phyloP scores from a whole-genome alignment of 1,284 basidiomycete genomes.

The Mycena citricolor region DNA sequence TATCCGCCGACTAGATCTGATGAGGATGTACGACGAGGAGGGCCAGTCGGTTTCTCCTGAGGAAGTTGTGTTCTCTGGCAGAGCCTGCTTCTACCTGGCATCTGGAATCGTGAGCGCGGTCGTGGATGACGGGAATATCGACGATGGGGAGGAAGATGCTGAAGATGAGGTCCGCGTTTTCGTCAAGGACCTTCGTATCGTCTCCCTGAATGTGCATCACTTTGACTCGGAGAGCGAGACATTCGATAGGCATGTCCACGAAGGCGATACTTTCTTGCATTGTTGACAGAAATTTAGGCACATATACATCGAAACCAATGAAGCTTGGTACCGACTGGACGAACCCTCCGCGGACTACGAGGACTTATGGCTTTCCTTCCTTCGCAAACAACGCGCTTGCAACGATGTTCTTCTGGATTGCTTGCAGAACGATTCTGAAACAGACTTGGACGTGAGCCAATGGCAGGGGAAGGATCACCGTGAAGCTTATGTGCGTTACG shows the following conservation, averaged over 20 bases:
- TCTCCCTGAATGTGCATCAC: slow-evolving; percentile 8
- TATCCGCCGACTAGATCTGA: too few relatives aligned
- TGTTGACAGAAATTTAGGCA: slow-evolving; percentile 4
- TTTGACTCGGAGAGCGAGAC: background rate
- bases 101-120: slow-evolving; percentile 32
- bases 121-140: background rate
- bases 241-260: slow-evolving; percentile 8
- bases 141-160: background rate
- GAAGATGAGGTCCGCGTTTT: slow-evolving; percentile 39
- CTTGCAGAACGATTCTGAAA: background rate
- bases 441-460: background rate
- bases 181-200: slow-evolving; percentile 43
- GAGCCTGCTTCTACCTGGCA: slow-evolving; percentile 34
- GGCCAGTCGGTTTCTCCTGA: too few relatives aligned
- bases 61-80: too few relatives aligned
- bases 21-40: too few relatives aligned
- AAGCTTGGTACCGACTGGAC: slow-evolving; percentile 17
- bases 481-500: background rate
- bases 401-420: background rate
- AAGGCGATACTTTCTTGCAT: background rate
- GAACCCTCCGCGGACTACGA: slow-evolving; percentile 1
- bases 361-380: slow-evolving; percentile 6
- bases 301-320: slow-evolving; percentile 13
- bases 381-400: background rate
- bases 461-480: background rate